Base-by-base conservation (phyloP, 345 rosid genomes). In the Eucalyptus leucophloia region DNA sequence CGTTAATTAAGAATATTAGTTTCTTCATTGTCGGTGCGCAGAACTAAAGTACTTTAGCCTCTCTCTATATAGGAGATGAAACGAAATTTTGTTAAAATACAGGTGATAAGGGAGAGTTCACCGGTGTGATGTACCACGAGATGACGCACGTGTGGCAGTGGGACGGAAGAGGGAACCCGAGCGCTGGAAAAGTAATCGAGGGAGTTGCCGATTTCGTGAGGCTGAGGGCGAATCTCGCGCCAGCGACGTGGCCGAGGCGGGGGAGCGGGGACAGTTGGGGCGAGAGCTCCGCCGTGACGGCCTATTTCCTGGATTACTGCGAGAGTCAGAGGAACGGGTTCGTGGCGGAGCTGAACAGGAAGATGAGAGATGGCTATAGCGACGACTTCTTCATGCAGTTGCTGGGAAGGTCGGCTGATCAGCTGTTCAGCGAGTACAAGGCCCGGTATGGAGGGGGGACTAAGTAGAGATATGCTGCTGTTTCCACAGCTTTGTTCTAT, bases 201-300 rank as follows among this genome's bases (percentile, higher is more conserved):
- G 98, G 98, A 54, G 91, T 96, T 14, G 97, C 96, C 3, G 96
- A 96, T 89, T 95, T 87, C 34, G 95, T 96, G 89, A 95, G 97
- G 94, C 89, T 96, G 32, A 96, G 91, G 90, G 96, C 97, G 4
- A 92, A 93, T 14, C 93, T 91, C 2, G 91, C 72, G 4, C 96
- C 96, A 7, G 77, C 42, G 2, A 56, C 4, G n/a, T 86, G 85
- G 45, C 50, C 60, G 2, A 42, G 91, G 83, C 93, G 95, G 9
- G 95, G 97, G 97, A 97, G 93, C 34, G n/a, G 91, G 26, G 91
- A 97, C 2, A 97, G 97, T 15, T 88, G 94, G 62, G 97, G 97
- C 1, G 91, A 94, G 51, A 80, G 90, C 82, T 97, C 17, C 6
- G 97, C 94, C 56, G 95, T 97, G 19, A 96, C 99, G 1, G 96